phyloP scores from a whole-genome alignment of 257 asterid genomes.

The Nicotiana benthamiana region DNA sequence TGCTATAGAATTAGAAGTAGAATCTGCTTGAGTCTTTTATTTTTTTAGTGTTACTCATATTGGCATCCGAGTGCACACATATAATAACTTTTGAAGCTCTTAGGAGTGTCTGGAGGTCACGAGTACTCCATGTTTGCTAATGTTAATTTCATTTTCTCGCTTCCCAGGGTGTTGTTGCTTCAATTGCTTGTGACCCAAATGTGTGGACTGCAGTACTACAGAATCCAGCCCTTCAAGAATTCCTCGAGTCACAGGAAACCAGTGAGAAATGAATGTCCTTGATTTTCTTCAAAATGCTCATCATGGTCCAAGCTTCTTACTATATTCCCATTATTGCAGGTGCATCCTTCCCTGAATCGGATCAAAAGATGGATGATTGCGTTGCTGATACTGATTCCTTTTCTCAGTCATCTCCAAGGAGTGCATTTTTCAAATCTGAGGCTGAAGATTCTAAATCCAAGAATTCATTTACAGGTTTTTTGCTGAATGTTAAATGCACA shows the following conservation, averaged over 20 bases:
- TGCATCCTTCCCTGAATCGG: neutral
- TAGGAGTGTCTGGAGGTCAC: neutral
- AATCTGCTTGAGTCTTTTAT: neutral
- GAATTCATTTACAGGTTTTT: slow-evolving; percentile 14
- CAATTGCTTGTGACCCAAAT: slow-evolving; percentile 15
- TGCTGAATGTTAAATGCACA: slow-evolving; percentile 25
- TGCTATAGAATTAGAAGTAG: neutral
- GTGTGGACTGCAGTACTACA: slow-evolving; percentile 9
- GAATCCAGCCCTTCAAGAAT: slow-evolving; percentile 6
- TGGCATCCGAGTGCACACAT: neutral
- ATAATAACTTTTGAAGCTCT: neutral
- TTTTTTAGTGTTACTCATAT: neutral
- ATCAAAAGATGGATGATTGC: neutral
- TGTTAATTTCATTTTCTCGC: neutral
- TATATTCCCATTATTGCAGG: neutral
- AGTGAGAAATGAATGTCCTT: neutral
- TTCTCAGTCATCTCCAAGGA: slow-evolving; percentile 13
- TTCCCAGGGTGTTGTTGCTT: slow-evolving; percentile 14
- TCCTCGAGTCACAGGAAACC: neutral
- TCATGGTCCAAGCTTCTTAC: neutral
- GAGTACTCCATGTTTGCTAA: neutral
- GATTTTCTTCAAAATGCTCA: neutral
- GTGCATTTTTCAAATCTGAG: neutral
- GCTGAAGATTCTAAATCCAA: neutral
- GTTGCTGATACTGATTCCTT: slow-evolving; percentile 13